Percentiles rank a stretch among this genome's conserved stretches.
Evolutionary conservation across 1,139 yeast species (phyloP).

Genomic region (Hemisphaericaspora xylofermentans): DNA sequence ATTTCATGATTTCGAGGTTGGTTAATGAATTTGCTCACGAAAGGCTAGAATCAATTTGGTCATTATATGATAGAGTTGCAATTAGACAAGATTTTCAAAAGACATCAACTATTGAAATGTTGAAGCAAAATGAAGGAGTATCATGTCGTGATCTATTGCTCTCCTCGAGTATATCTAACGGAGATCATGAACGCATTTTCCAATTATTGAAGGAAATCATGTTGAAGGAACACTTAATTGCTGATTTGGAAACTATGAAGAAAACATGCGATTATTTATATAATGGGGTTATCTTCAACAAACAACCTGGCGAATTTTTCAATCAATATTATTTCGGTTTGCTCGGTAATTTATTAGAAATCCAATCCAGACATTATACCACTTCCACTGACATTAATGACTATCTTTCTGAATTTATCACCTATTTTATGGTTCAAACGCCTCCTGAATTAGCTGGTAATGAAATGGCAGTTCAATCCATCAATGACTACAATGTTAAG

Average conservation of each 20-base stretch:
- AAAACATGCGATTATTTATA: conserved; percentile 35
- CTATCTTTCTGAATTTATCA: conserved; percentile 33
- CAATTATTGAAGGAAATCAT: conserved; percentile 41
- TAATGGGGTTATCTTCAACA: conserved; percentile 27
- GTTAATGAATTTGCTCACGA: conserved; percentile 15
- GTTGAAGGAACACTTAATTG: conserved; percentile 32
- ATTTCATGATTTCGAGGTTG: conserved; percentile 30
- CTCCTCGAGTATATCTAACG: conserved; percentile 31
- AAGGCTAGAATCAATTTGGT: conserved; percentile 28
- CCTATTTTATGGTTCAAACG: conserved; percentile 19
- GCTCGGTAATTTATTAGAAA: conserved; percentile 35
- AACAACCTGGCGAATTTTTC: conserved; percentile 17
- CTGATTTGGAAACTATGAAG: conserved; percentile 29
- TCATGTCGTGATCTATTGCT: conserved; percentile 34
- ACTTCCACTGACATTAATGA: conserved; percentile 25
- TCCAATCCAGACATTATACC: conserved; percentile 30
- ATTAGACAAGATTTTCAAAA: conserved; percentile 39
- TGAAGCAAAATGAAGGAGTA: conserved; percentile 12
- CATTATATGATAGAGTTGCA: conserved; percentile 34
- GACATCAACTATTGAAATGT: conserved; percentile 9
- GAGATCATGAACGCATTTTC: conserved; percentile 38
- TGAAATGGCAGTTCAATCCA: conserved; percentile 9
- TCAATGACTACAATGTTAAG: conserved; percentile 16
- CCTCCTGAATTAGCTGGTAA: conserved; percentile 8
- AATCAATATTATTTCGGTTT: conserved; percentile 35